phyloP scores from a whole-genome alignment of 768 basidiomycete species.

The Russula sp. region DNA sequence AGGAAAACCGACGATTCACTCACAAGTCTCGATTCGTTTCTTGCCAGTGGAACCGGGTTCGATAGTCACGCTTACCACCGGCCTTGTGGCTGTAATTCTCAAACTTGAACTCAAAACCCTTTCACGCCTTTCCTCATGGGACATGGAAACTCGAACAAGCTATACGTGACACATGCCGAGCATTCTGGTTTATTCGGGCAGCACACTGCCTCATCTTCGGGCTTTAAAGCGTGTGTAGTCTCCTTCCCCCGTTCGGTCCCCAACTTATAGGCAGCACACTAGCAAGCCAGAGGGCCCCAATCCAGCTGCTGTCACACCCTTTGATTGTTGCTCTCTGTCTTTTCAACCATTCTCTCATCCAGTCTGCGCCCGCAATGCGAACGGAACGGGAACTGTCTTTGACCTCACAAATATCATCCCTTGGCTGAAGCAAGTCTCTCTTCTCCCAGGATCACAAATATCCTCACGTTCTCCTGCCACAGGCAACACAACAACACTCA shows the following conservation, averaged over 20 bases:
- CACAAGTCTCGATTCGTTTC: background rate
- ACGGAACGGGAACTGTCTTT: slow-evolving; percentile 78
- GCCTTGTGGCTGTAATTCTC: background rate
- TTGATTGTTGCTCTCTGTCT: slow-evolving; percentile 88
- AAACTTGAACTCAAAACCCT: background rate
- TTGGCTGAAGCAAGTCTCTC: slow-evolving; percentile 73
- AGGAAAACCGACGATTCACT: background rate
- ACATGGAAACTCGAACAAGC: slow-evolving; percentile 80
- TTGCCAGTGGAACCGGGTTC: no score
- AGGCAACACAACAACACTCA: slow-evolving; percentile 81
- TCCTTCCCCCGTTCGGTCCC: slow-evolving; percentile 19
- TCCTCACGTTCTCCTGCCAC: slow-evolving; percentile 9
- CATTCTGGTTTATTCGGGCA: slow-evolving; percentile 76
- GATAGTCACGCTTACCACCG: no score
- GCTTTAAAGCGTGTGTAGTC: slow-evolving; percentile 55
- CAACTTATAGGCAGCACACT: slow-evolving; percentile 12
- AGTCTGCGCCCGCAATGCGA: slow-evolving; percentile 77
- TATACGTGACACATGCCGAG: slow-evolving; percentile 87
- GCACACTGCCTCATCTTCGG: slow-evolving; percentile 69
- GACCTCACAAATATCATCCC: slow-evolving; percentile 91
- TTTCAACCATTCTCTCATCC: slow-evolving; percentile 88
- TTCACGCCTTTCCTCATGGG: slow-evolving; percentile 45
- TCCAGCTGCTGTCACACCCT: slow-evolving; percentile 62
- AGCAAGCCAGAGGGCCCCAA: slow-evolving; percentile 67
- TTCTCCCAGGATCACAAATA: background rate